phyloP scores from a whole-genome alignment of 768 basidiomycete species.

The Boletus insuetus region DNA sequence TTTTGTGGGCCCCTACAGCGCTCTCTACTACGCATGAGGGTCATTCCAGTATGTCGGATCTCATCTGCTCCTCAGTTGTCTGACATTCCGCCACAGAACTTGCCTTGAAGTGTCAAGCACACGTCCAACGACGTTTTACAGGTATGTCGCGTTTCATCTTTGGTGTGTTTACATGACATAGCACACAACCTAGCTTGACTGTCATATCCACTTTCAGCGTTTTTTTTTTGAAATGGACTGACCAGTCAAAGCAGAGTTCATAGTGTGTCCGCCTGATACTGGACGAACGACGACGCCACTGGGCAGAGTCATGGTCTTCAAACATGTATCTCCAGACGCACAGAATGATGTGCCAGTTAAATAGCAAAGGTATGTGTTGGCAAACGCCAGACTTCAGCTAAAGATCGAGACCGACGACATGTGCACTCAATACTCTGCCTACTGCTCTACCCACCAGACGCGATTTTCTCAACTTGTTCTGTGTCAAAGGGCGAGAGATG shows the following conservation, averaged over 20 bases:
- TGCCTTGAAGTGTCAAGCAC: constrained; percentile 6
- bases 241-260: background rate
- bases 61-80: background rate
- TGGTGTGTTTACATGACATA: background rate
- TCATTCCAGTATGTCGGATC: constrained; percentile 12
- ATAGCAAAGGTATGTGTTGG: constrained; percentile 16
- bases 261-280: constrained; percentile 1
- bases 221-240: background rate
- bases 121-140: background rate
- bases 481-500: background rate
- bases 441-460: background rate
- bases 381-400: constrained; percentile 3
- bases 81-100: constrained; percentile 23
- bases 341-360: constrained; percentile 12
- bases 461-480: background rate
- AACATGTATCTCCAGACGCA: background rate
- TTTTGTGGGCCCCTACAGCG: constrained; percentile 7
- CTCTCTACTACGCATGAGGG: background rate
- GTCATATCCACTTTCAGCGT: background rate
- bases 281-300: constrained; percentile 14
- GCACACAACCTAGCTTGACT: background rate
- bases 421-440: constrained; percentile 10
- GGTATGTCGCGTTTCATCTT: constrained; percentile 7
- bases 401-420: constrained; percentile 14
- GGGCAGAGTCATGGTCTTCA: background rate